These are phyloP conservation scores for Sarcodon sp. DNA, from an alignment of 768 basidiomycete species.

Conservation along the genomic window DNA sequence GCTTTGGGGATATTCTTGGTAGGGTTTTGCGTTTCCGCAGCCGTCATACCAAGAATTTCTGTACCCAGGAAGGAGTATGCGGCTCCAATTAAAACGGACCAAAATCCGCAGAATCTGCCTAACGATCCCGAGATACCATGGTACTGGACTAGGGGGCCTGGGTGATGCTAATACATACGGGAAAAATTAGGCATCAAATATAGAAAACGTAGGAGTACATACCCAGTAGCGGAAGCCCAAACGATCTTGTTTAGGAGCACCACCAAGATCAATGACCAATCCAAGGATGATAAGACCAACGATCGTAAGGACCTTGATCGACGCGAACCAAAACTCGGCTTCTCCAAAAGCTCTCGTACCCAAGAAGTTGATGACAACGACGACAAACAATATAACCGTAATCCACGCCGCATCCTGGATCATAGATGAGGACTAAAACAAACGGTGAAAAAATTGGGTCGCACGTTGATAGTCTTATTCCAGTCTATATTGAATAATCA, in stretches of 20 bases:
- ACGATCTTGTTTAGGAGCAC: constrained; percentile 28
- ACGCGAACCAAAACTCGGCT: constrained; percentile 42
- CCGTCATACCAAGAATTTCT: constrained; percentile 29
- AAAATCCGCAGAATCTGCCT: constrained; percentile 20
- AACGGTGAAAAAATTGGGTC: too few relatives aligned
- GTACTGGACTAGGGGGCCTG: constrained; percentile 21
- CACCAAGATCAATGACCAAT: constrained; percentile 39
- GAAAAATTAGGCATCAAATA: constrained; percentile 9
- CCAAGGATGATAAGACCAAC: constrained; percentile 28
- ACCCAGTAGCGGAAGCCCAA: constrained; percentile 37
- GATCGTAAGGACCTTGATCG: constrained; percentile 31
- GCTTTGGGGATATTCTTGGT: constrained; percentile 26
- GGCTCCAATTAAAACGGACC: constrained; percentile 16
- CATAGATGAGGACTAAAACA: too few relatives aligned
- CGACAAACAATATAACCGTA: constrained; percentile 20
- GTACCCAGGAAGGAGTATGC: constrained; percentile 26
- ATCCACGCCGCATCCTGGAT: constrained; percentile 16
- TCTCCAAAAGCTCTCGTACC: constrained; percentile 31
- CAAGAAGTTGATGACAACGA: constrained; percentile 23
- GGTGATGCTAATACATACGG: constrained; percentile 16
- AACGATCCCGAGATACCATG: constrained; percentile 18
- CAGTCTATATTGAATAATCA: neutral
- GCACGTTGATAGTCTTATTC: neutral
- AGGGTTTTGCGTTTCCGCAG: constrained; percentile 39
- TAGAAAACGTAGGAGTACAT: constrained; percentile 5